Base-by-base conservation (phyloP, 2,329 filamentous ascomycete species). In the Fusarium fracticaudum region DNA sequence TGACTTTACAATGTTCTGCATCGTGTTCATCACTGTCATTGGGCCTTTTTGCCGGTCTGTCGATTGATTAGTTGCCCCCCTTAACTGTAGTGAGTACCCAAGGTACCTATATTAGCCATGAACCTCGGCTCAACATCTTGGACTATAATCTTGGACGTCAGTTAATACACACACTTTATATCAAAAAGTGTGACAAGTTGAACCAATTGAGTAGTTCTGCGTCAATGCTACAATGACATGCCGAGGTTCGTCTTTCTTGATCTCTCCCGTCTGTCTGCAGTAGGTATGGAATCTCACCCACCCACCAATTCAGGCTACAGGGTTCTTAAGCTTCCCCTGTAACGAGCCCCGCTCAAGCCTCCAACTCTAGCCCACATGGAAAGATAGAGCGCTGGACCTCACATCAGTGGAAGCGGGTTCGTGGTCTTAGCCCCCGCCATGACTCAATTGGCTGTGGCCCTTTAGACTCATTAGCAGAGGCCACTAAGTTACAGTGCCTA, bases 201-300 rank as follows among this genome's bases (percentile, higher is more conserved):
- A 43, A 43, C 41, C 31, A 48, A 63, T 58, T 31, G 31, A 38
- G 33, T 37, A 37, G 33, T 17, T 35, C 14, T n/a, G 24, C 37
- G 31, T 55, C 24, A 47, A 41, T 50, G 60, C 43, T 67, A 44
- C 64, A 41, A 43, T 33, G 20, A 70, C 29, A 60, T 60, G 67
- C 67, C 67, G 67, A 71, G 60, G 67, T 37, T 54, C 62, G 33
- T 41, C 50, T 60, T 37, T 59, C 51, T 50, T 38, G 31, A 60
- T 22, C 41, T 50, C 31, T 48, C 31, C 22, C 12, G 59, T 31
- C 45, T 35, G 33, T 37, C 22, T 17, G 33, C 7, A 37, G 15
- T 37, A 17, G 9, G 35, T 11, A 40, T 43, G 29, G 48, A 61
- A 61, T 61, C 59, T 61, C 37, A 44, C 48, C 37, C 20, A 44